Evolutionary conservation across 2,329 filamentous ascomycete genomes (phyloP).

Genomic region (Aaosphaeria arxii): DNA sequence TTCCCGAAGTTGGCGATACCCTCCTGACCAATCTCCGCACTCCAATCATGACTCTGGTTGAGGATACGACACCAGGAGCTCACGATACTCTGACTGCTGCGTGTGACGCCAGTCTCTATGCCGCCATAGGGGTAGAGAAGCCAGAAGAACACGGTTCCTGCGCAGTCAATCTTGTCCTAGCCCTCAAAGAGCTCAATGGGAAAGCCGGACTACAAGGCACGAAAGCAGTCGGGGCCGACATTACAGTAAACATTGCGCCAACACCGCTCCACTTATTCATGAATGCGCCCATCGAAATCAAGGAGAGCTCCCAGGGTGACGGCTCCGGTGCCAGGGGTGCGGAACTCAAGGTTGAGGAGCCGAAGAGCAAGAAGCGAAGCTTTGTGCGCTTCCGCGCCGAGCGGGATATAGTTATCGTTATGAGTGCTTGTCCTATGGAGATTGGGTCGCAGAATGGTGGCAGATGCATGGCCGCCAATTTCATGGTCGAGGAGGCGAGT

Average conservation of each 20-base stretch:
- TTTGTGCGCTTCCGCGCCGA: conserved; percentile 35
- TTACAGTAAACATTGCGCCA: conserved; percentile 47
- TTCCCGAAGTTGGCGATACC: conserved; percentile 40
- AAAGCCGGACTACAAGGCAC: conserved; percentile 45
- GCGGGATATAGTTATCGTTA: conserved; percentile 34
- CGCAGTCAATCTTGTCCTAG: conserved; percentile 49
- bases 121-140: conserved; percentile 40
- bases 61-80: conserved; percentile 43
- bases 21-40: conserved; percentile 46
- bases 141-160: conserved; percentile 48
- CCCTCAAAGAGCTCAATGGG: conserved; percentile 48
- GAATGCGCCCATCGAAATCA: conserved; percentile 26
- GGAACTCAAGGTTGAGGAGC: conserved; percentile 25
- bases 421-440: conserved; percentile 39
- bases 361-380: conserved; percentile 31
- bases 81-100: conserved; percentile 49
- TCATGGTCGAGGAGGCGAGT: conserved; percentile 33
- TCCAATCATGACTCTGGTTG: conserved; percentile 45
- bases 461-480: conserved; percentile 38
- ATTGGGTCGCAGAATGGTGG: conserved; percentile 35
- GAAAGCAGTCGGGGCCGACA: conserved; percentile 46
- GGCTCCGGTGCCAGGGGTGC: conserved; percentile 29
- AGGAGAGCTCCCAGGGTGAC: conserved; percentile 6
- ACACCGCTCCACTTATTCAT: conserved; percentile 47
- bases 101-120: conserved; percentile 46